Evolutionary conservation across 768 basidiomycete species (phyloP).

Genomic region (Lactarius sp.): DNA sequence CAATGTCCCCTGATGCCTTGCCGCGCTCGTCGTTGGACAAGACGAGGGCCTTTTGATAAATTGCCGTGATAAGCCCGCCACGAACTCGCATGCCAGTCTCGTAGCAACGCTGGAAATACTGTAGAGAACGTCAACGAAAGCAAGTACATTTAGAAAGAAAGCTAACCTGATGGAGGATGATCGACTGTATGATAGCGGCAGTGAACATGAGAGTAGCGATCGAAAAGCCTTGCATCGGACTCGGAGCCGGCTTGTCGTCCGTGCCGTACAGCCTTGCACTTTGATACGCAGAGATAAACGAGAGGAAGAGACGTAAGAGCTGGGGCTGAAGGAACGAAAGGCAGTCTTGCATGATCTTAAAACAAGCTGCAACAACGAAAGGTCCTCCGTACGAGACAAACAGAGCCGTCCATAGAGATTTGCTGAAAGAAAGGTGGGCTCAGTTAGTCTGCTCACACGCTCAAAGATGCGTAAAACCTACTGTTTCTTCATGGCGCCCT

Average conservation of each 20-base stretch:
- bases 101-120: slow-evolving; percentile 85
- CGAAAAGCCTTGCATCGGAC: slow-evolving; percentile 60
- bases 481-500: slow-evolving; percentile 59
- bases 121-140: slow-evolving; percentile 5
- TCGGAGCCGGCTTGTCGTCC: slow-evolving; percentile 31
- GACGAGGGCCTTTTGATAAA: slow-evolving; percentile 82
- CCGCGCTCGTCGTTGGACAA: slow-evolving; percentile 82
- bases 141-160: no score
- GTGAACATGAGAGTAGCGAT: slow-evolving; percentile 79
- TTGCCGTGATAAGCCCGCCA: slow-evolving; percentile 77
- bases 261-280: slow-evolving; percentile 37
- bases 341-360: slow-evolving; percentile 78
- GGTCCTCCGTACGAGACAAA: slow-evolving; percentile 75
- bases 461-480: slow-evolving; percentile 33
- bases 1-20: slow-evolving; percentile 85
- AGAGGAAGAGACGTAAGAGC: slow-evolving; percentile 70
- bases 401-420: slow-evolving; percentile 68
- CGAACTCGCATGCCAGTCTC: slow-evolving; percentile 93
- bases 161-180: slow-evolving; percentile 71
- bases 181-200: slow-evolving; percentile 71
- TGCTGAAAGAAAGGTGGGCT: slow-evolving; percentile 34
- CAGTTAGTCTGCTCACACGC: neutral
- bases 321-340: slow-evolving; percentile 86
- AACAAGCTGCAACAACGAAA: slow-evolving; percentile 51
- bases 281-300: slow-evolving; percentile 80